Conservation (phyloP, 139 green algal species). For the Chlorella sp. region DNA sequence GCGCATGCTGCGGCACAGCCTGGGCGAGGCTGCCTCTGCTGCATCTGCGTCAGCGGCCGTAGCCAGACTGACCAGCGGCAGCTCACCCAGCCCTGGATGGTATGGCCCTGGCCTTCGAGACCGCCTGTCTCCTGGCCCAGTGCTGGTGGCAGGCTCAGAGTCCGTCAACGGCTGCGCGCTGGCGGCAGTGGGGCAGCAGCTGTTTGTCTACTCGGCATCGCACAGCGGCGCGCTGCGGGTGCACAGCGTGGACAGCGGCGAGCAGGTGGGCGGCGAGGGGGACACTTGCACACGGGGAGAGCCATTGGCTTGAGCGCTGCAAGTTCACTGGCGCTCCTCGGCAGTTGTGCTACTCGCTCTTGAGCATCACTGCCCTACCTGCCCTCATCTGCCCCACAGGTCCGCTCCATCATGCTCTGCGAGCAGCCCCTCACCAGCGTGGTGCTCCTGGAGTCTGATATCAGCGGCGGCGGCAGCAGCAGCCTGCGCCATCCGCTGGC, state of each 20-base stretch:
- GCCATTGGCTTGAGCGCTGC: too few relatives aligned
- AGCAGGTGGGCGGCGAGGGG: slow-evolving; percentile 6
- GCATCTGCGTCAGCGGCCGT: neutral
- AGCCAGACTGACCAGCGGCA: neutral
- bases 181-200: slow-evolving; percentile 18
- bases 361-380: neutral
- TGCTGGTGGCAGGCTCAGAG: slow-evolving; percentile 37
- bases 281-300: neutral
- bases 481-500: slow-evolving; percentile 47
- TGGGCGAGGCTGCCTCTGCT: too few relatives aligned
- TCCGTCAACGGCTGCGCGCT: slow-evolving; percentile 36
- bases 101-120: slow-evolving; percentile 28
- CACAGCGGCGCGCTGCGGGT: slow-evolving; percentile 59
- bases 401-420: slow-evolving; percentile 29
- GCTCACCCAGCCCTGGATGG: neutral
- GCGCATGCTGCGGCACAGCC: slow-evolving; percentile 24
- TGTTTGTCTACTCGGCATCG: slow-evolving; percentile 15
- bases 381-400: slow-evolving; percentile 1
- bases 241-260: slow-evolving; percentile 35
- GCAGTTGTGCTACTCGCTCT: too few relatives aligned
- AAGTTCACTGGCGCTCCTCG: too few relatives aligned
- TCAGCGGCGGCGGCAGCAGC: neutral
- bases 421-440: slow-evolving; percentile 57
- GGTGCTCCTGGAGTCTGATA: slow-evolving; percentile 46
- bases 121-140: slow-evolving; percentile 15